phyloP scores from a whole-genome alignment of 2,329 filamentous ascomycete species.

The Acephala macrosclerotiorum region DNA sequence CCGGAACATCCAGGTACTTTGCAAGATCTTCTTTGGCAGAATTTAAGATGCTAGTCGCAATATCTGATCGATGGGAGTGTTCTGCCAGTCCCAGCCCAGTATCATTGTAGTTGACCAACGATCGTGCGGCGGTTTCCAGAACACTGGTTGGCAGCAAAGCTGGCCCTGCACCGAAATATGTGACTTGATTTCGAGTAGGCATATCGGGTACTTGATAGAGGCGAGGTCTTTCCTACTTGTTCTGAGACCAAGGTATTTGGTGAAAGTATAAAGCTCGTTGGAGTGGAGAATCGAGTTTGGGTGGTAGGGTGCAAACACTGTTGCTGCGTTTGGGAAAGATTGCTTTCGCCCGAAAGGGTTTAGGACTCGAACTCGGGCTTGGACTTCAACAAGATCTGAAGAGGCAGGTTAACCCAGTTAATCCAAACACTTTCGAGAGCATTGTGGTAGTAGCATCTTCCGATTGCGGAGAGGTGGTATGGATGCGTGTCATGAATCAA shows the following conservation, averaged over 20 bases:
- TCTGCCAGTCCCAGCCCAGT: conserved; percentile 88
- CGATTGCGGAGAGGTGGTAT: conserved; percentile 18
- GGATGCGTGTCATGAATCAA: background rate
- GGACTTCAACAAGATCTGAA: background rate
- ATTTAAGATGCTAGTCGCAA: conserved; percentile 81
- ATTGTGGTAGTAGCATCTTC: background rate
- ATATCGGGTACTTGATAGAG: background rate
- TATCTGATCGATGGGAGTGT: conserved; percentile 84
- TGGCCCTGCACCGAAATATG: conserved; percentile 61
- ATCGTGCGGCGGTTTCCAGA: conserved; percentile 76
- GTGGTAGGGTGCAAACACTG: too few relatives aligned
- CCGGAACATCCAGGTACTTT: conserved; percentile 80
- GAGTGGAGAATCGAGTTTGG: background rate
- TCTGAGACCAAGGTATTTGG: background rate
- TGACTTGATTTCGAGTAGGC: conserved; percentile 16
- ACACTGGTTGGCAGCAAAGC: conserved; percentile 85
- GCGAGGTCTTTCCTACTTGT: background rate
- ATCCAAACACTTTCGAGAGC: background rate
- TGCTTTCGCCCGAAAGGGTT: too few relatives aligned
- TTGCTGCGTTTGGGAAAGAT: too few relatives aligned
- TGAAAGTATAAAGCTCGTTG: background rate
- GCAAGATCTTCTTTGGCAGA: conserved; percentile 78
- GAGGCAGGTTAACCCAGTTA: background rate
- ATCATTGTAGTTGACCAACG: conserved; percentile 81
- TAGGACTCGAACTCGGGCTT: too few relatives aligned